A percentile compares a stretch with the other conserved stretches of the same genome.
Evolutionary conservation across 805 yeast genomes (phyloP).

Genomic region (Cyberlindnera subsufficiens): DNA sequence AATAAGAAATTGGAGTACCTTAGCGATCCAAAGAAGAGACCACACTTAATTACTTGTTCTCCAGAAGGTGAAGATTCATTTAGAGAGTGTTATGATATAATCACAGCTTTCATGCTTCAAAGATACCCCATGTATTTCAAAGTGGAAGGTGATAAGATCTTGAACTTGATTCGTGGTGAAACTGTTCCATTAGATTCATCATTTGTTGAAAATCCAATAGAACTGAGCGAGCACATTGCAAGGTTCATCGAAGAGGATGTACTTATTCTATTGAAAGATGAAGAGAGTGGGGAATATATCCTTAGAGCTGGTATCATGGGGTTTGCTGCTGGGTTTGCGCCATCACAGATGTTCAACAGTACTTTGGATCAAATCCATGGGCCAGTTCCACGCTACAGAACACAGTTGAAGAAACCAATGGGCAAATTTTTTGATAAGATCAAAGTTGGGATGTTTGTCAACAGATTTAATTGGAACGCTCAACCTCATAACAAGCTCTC

Average conservation of each 20-base stretch:
- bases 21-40: conserved; percentile 21
- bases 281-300: not conserved
- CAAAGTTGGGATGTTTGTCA: conserved; percentile 1
- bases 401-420: conserved; percentile 1
- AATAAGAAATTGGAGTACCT: conserved; percentile 30
- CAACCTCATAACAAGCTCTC: conserved; percentile 3
- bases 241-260: conserved; percentile 11
- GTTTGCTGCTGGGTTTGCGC: conserved; percentile 2
- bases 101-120: conserved; percentile 8
- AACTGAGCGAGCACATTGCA: conserved; percentile 5
- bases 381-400: conserved; percentile 2
- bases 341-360: not conserved
- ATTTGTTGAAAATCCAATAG: conserved; percentile 5
- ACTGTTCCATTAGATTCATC: conserved; percentile 12
- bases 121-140: conserved; percentile 16
- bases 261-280: not conserved
- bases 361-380: not conserved
- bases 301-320: not conserved
- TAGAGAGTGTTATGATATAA: conserved; percentile 13
- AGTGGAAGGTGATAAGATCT: conserved; percentile 5
- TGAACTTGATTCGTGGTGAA: conserved; percentile 14
- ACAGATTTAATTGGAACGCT: conserved; percentile 1
- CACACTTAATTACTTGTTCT: conserved; percentile 25
- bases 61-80: conserved; percentile 9
- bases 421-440: conserved; percentile 1